Conservation (phyloP, 2,329 filamentous ascomycete genomes). For the Aspergillus neoniger region DNA sequence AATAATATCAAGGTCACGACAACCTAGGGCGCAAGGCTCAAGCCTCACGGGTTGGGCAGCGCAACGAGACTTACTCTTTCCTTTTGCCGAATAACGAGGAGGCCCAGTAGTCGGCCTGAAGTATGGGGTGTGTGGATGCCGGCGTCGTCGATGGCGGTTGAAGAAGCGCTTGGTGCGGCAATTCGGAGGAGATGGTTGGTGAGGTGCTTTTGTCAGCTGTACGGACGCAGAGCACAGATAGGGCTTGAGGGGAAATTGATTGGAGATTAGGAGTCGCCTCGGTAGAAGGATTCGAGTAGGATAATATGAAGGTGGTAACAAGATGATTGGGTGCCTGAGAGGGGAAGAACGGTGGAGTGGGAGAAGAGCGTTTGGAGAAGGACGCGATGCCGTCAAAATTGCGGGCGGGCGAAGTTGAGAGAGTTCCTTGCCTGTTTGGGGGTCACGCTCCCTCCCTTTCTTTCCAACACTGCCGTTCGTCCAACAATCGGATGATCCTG, state of each 20-base stretch:
- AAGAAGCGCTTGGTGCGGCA: conserved; percentile 19
- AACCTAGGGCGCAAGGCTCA: conserved; percentile 24
- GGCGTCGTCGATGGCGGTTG: conserved; percentile 8
- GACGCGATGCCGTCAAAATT: conserved; percentile 1
- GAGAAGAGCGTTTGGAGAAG: neutral
- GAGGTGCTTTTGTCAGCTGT: conserved; percentile 3
- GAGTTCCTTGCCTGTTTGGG: neutral
- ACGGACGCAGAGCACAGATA: neutral
- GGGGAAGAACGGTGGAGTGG: neutral
- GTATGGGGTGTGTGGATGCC: neutral
- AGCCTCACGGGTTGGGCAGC: conserved; percentile 46
- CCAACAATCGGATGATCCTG: neutral
- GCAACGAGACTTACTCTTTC: conserved; percentile 15
- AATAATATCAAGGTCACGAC: conserved; percentile 4
- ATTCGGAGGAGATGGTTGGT: conserved; percentile 10
- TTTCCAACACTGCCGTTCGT: neutral
- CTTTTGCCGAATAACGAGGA: conserved; percentile 12
- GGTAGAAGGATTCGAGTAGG: neutral
- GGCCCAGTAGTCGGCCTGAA: conserved; percentile 1
- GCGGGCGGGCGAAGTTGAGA: neutral
- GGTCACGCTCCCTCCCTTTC: neutral
- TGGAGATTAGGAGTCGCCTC: neutral
- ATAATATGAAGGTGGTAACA: neutral
- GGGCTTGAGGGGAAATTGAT: neutral
- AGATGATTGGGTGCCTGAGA: neutral